These are phyloP conservation scores for Mariannaea sp. DNA, from an alignment of 2,329 filamentous ascomycete species.

Conservation along the genomic window DNA sequence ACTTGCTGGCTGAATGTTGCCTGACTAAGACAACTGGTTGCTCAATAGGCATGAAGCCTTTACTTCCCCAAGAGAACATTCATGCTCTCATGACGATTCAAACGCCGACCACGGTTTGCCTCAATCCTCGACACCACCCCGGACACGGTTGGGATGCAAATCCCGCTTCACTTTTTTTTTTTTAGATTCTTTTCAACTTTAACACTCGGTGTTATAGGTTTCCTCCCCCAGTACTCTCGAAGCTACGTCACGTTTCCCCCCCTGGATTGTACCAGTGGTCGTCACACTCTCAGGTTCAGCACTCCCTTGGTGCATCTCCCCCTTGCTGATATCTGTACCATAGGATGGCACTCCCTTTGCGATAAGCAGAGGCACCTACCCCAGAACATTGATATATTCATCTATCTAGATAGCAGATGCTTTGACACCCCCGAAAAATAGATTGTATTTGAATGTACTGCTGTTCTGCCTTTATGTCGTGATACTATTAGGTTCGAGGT, in stretches of 20 bases:
- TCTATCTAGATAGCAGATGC: conserved; percentile 18
- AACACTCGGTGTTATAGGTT: conserved; percentile 39
- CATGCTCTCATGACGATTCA: conserved; percentile 20
- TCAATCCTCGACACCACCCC: background rate
- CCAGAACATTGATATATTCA: conserved; percentile 19
- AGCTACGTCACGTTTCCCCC: conserved; percentile 21
- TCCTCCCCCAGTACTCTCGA: conserved; percentile 23
- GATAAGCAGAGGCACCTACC: conserved; percentile 25
- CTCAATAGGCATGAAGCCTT: conserved; percentile 39
- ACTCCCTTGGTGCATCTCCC: conserved; percentile 35
- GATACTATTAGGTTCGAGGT: background rate
- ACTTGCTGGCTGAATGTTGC: conserved; percentile 27
- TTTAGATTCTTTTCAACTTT: no score
- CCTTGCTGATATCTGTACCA: conserved; percentile 39
- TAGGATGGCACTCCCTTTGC: conserved; percentile 36
- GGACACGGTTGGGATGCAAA: conserved; percentile 2
- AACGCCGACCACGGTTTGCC: conserved; percentile 10
- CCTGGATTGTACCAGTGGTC: conserved; percentile 27
- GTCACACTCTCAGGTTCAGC: conserved; percentile 36
- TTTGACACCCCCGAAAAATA: conserved; percentile 22
- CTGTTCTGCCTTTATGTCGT: background rate
- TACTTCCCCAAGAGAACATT: conserved; percentile 25
- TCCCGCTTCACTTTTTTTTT: background rate
- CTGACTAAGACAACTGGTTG: conserved; percentile 37
- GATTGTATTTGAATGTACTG: conserved; percentile 15